Conservation (phyloP, 345 rosid genomes). For the Trapa bicornis region DNA sequence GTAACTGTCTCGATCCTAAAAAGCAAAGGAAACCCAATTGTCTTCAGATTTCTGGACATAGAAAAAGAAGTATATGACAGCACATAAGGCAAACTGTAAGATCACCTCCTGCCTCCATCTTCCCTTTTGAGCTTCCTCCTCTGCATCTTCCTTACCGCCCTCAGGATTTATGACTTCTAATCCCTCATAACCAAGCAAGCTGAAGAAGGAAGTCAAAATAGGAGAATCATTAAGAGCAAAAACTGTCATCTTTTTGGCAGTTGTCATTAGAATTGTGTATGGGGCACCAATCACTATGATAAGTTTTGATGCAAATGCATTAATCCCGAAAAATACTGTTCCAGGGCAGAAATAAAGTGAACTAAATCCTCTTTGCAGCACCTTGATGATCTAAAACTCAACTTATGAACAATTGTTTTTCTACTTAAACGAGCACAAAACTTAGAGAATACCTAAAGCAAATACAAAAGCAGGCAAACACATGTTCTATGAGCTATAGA, state of each 20-base stretch:
- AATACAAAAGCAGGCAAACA: not conserved
- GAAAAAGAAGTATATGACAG: not conserved
- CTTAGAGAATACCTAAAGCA: not conserved
- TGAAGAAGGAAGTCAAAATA: constrained; percentile 10
- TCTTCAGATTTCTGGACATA: no score
- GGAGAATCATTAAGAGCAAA: not conserved
- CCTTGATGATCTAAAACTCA: not conserved
- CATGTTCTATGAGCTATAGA: not conserved
- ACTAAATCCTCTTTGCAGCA: not conserved
- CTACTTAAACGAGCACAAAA: not conserved
- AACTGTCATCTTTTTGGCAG: no score
- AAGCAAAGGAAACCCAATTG: not conserved
- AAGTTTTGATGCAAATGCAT: not conserved
- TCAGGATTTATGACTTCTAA: constrained; percentile 89
- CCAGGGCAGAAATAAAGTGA: not conserved
- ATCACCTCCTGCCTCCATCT: constrained; percentile 83
- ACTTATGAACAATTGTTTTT: not conserved
- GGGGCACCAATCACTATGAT: not conserved
- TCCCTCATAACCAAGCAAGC: constrained; percentile 59
- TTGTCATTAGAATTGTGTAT: not conserved
- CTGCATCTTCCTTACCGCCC: constrained; percentile 87
- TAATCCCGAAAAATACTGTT: not conserved
- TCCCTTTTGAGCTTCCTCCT: constrained; percentile 86
- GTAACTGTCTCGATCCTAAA: constrained; percentile 74
- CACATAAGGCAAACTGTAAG: not conserved